These are phyloP conservation scores for Zasmidium citrigriseum DNA, from an alignment of 2,329 filamentous ascomycete species.

Conservation along the genomic window DNA sequence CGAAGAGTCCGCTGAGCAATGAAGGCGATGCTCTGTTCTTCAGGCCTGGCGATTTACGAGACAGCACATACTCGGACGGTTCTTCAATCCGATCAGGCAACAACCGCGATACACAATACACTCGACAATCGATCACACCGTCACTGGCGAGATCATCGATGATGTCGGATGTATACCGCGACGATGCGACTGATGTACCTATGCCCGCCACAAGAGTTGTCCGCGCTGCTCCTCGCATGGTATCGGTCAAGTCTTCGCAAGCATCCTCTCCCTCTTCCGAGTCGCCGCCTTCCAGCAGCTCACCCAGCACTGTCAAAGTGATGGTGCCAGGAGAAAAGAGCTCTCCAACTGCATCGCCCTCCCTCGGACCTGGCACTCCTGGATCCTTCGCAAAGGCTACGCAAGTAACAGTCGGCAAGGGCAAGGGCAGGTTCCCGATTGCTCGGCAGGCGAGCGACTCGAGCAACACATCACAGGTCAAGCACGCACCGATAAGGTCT, in stretches of 20 bases:
- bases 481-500: conserved; percentile 29
- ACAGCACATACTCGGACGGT: conserved; percentile 84
- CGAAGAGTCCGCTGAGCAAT: conserved; percentile 53
- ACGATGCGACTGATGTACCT: conserved; percentile 79
- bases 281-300: conserved; percentile 6
- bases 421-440: conserved; percentile 34
- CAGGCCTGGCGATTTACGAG: conserved; percentile 83
- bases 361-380: conserved; percentile 8
- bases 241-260: conserved; percentile 71
- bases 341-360: conserved; percentile 11
- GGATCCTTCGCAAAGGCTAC: conserved; percentile 44
- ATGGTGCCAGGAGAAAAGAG: conserved; percentile 11
- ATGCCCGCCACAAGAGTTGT: conserved; percentile 82
- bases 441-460: conserved; percentile 27
- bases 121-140: conserved; percentile 51
- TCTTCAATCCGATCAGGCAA: conserved; percentile 49
- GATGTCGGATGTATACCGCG: conserved; percentile 82
- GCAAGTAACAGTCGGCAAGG: conserved; percentile 45
- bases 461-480: conserved; percentile 22
- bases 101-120: conserved; percentile 39
- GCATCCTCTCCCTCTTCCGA: conserved; percentile 16
- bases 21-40: conserved; percentile 86
- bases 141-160: conserved; percentile 60
- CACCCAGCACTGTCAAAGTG: conserved; percentile 10
- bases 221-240: conserved; percentile 84